phyloP scores from a whole-genome alignment of 2,329 filamentous ascomycete genomes.

The Fusarium burgessii region DNA sequence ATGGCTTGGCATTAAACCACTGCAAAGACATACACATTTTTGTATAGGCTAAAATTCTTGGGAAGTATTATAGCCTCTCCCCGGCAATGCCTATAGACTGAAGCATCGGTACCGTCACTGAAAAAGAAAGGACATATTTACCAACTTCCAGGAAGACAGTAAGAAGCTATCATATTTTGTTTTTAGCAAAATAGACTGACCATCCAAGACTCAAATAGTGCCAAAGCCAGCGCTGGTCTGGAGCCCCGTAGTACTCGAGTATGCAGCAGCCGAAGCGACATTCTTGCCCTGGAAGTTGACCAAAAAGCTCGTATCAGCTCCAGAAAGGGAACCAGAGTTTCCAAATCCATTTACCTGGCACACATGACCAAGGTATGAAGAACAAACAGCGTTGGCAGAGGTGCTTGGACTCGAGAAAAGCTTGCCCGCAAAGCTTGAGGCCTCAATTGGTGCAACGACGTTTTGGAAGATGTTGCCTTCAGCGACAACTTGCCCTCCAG shows the following conservation, averaged over 20 bases:
- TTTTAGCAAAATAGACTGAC: no score
- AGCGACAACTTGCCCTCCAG: neutral
- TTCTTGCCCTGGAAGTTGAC: conserved; percentile 64
- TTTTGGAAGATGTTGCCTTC: conserved; percentile 15
- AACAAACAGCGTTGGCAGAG: conserved; percentile 56
- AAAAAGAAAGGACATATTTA: no score
- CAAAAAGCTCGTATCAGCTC: conserved; percentile 60
- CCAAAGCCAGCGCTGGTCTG: conserved; percentile 59
- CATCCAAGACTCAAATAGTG: conserved; percentile 47
- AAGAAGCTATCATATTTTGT: no score
- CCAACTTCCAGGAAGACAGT: no score
- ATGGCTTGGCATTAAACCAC: no score
- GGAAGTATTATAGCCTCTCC: no score
- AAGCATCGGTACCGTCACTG: no score
- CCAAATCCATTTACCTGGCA: conserved; percentile 64
- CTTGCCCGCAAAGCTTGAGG: conserved; percentile 54
- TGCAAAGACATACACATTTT: no score
- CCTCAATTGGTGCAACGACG: neutral
- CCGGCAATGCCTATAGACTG: no score
- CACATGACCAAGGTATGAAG: conserved; percentile 57
- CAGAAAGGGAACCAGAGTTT: conserved; percentile 53
- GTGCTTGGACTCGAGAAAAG: conserved; percentile 50
- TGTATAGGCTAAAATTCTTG: no score
- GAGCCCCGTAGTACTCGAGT: conserved; percentile 52
- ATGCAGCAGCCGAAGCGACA: conserved; percentile 58